These are phyloP conservation scores for Picea engelmannii DNA, from an alignment of 83 land plant species.

Conservation along the genomic window DNA sequence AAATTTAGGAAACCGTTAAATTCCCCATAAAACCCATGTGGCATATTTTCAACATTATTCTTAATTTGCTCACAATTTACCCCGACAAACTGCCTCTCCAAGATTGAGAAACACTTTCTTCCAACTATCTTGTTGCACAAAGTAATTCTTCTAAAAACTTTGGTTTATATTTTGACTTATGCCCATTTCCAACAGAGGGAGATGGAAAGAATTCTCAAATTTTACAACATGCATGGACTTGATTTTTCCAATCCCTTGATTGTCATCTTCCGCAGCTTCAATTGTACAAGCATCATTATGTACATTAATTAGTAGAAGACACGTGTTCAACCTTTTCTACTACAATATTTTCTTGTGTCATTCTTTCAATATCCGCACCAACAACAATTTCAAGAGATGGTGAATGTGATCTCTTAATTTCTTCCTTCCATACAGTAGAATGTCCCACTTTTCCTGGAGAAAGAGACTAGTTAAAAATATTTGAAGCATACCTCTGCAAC, in stretches of 20 bases:
- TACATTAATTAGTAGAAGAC: conserved; percentile 20
- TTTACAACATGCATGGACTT: conserved; percentile 14
- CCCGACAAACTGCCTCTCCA: too few relatives aligned
- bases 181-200: conserved; percentile 21
- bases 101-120: too few relatives aligned
- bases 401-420: background rate
- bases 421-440: conserved; percentile 7
- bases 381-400: background rate
- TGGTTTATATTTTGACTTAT: conserved; percentile 27
- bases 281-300: background rate
- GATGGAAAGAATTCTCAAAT: conserved; percentile 22
- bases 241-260: background rate
- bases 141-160: background rate
- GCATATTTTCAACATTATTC: too few relatives aligned
- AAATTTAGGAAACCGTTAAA: too few relatives aligned
- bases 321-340: conserved; percentile 8
- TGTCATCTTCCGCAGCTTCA: background rate
- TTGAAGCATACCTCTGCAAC: too few relatives aligned
- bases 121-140: too few relatives aligned
- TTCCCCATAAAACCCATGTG: too few relatives aligned
- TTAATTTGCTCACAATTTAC: too few relatives aligned
- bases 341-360: conserved; percentile 6
- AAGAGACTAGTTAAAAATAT: conserved; percentile 34
- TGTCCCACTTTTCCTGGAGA: conserved; percentile 25
- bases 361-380: conserved; percentile 1